These are phyloP conservation scores for Peribolospora kevripleyi DNA, from an alignment of 768 basidiomycete genomes.

Conservation along the genomic window DNA sequence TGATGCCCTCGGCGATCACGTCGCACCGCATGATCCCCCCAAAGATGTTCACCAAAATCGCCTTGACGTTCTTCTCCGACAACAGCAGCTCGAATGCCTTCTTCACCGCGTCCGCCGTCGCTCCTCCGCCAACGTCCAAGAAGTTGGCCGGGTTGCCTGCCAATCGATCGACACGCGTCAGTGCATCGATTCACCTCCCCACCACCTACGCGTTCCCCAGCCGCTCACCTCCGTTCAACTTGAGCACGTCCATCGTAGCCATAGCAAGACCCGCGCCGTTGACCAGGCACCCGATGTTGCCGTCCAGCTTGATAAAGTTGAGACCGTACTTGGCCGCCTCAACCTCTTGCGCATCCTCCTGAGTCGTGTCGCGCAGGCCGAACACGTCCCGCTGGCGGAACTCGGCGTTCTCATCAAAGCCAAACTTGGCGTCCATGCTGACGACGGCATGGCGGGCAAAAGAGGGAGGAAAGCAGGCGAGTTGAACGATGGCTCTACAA, in stretches of 20 bases:
- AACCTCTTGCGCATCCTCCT: constrained; percentile 93
- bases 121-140: constrained; percentile 94
- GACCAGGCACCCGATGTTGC: constrained; percentile 85
- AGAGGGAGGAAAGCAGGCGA: not conserved
- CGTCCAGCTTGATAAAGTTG: constrained; percentile 98
- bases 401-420: constrained; percentile 98
- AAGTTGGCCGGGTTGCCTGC: constrained; percentile 78
- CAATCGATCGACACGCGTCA: too few relatives aligned
- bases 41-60: constrained; percentile 96
- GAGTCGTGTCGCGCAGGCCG: constrained; percentile 63
- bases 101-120: constrained; percentile 98
- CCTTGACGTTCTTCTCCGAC: constrained; percentile 74
- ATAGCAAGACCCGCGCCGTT: constrained; percentile 97
- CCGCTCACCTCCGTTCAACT: constrained; percentile 48
- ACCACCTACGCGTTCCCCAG: too few relatives aligned
- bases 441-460: not conserved
- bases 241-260: constrained; percentile 99
- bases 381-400: constrained; percentile 89
- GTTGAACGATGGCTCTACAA: not conserved
- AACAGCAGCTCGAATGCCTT: constrained; percentile 94
- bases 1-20: constrained; percentile 93
- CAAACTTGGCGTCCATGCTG: constrained; percentile 99
- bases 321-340: constrained; percentile 88
- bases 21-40: constrained; percentile 91
- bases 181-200: too few relatives aligned